Conservation (phyloP, 2,329 filamentous ascomycete genomes). For the Sporothrix pseudoabietina region DNA sequence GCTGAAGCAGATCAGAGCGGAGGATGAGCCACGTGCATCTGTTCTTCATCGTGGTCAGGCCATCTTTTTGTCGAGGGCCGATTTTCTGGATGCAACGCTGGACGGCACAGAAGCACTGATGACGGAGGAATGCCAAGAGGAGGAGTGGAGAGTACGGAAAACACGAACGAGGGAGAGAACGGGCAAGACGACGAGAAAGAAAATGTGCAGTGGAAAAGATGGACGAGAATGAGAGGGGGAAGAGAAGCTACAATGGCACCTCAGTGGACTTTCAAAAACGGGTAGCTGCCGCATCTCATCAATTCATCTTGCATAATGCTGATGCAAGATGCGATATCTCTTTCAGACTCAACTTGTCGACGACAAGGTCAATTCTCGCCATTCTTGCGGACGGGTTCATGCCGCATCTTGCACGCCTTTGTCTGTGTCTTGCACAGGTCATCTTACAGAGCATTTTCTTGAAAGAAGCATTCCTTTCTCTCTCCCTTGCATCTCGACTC, state of each 20-base stretch:
- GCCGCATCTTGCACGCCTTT: not conserved
- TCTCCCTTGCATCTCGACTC: too few relatives aligned
- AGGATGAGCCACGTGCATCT: not conserved
- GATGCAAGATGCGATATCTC: not conserved
- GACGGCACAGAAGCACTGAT: slow-evolving; percentile 3
- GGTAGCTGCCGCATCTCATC: not conserved
- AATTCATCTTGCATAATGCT: not conserved
- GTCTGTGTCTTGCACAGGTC: not conserved
- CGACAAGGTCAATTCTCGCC: not conserved
- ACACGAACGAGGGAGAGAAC: not conserved
- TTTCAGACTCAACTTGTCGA: not conserved
- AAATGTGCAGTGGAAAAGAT: not conserved
- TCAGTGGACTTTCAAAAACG: not conserved
- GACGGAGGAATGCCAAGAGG: not conserved
- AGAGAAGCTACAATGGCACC: not conserved
- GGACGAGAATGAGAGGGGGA: not conserved
- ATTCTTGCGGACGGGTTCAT: not conserved
- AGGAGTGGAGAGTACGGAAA: not conserved
- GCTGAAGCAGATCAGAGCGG: not conserved
- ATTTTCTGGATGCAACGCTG: not conserved
- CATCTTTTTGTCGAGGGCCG: not conserved
- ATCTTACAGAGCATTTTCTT: too few relatives aligned
- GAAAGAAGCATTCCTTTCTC: too few relatives aligned
- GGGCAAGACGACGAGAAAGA: not conserved
- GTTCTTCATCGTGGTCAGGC: not conserved